Percentiles rank a stretch among this genome's conserved stretches.
These are phyloP conservation scores for Cornus florida DNA, from an alignment of 148 eudicot genomes.

Conservation along the genomic window DNA sequence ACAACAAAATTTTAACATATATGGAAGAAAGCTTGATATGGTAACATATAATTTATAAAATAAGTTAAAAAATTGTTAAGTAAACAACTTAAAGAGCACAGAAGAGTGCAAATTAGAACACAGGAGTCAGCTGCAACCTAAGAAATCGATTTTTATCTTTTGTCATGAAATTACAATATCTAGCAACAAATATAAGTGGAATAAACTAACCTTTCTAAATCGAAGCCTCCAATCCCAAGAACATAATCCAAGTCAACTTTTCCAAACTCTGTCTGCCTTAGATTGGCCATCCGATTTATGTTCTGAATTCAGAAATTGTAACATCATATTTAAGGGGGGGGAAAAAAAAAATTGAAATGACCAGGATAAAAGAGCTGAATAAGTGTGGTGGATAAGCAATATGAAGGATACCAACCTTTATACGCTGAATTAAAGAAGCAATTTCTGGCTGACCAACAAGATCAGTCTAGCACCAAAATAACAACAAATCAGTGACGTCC, in stretches of 20 bases:
- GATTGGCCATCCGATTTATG: constrained; percentile 82
- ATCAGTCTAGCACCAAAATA: constrained; percentile 65
- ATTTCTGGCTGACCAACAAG: constrained; percentile 73
- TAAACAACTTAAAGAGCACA: too few relatives aligned
- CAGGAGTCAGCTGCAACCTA: not conserved
- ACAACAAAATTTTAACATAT: too few relatives aligned
- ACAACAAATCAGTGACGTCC: constrained; percentile 5
- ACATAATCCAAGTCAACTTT: constrained; percentile 92
- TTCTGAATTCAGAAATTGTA: constrained; percentile 39
- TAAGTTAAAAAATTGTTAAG: too few relatives aligned
- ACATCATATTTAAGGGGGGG: not conserved
- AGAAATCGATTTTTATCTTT: not conserved
- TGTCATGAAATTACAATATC: not conserved
- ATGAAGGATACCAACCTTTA: constrained; percentile 56
- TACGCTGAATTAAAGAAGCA: constrained; percentile 63
- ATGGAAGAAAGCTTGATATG: too few relatives aligned
- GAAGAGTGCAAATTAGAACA: not conserved
- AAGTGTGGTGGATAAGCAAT: not conserved
- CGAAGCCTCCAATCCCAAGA: constrained; percentile 98
- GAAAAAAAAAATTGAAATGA: not conserved
- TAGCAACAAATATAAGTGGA: not conserved
- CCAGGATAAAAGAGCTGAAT: not conserved
- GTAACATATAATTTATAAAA: too few relatives aligned
- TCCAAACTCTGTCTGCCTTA: constrained; percentile 74
- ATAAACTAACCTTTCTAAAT: constrained; percentile 75